phyloP scores from a whole-genome alignment of 257 asterid species.

The Ilex asprella region DNA sequence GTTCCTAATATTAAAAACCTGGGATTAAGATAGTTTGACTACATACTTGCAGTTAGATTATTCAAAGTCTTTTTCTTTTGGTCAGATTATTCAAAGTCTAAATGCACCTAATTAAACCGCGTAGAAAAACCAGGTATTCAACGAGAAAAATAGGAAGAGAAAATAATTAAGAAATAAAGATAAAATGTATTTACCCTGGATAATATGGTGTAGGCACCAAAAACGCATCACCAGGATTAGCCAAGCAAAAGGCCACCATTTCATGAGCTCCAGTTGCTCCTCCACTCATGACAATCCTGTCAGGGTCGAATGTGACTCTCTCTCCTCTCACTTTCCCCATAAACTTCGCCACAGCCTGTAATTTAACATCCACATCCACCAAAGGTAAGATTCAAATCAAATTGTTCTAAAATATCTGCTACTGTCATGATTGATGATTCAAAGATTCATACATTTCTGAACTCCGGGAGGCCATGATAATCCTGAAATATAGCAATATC shows the following conservation, averaged over 20 bases:
- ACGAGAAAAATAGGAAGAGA: background rate
- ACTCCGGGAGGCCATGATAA: slow-evolving; percentile 70
- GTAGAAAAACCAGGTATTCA: background rate
- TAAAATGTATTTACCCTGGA: slow-evolving; percentile 49
- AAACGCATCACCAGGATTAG: slow-evolving; percentile 74
- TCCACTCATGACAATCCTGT: slow-evolving; percentile 71
- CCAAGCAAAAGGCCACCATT: slow-evolving; percentile 74
- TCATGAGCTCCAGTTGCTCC: slow-evolving; percentile 93
- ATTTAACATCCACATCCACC: background rate
- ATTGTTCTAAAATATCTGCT: too few species aligned
- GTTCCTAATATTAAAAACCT: too few species aligned
- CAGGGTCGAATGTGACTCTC: slow-evolving; percentile 56
- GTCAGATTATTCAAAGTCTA: background rate
- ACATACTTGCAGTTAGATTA: background rate
- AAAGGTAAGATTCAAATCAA: background rate
- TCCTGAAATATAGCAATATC: slow-evolving; percentile 65
- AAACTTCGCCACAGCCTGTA: slow-evolving; percentile 78
- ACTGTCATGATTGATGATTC: background rate
- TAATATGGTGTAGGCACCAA: slow-evolving; percentile 84
- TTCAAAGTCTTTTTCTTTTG: too few species aligned
- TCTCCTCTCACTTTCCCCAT: slow-evolving; percentile 82
- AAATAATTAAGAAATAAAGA: background rate
- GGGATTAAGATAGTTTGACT: too few species aligned
- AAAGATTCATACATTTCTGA: slow-evolving; percentile 46
- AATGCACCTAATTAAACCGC: background rate